Evolutionary conservation across 139 green algal genomes (phyloP).

Genomic region (Desmodesmus armatus): DNA sequence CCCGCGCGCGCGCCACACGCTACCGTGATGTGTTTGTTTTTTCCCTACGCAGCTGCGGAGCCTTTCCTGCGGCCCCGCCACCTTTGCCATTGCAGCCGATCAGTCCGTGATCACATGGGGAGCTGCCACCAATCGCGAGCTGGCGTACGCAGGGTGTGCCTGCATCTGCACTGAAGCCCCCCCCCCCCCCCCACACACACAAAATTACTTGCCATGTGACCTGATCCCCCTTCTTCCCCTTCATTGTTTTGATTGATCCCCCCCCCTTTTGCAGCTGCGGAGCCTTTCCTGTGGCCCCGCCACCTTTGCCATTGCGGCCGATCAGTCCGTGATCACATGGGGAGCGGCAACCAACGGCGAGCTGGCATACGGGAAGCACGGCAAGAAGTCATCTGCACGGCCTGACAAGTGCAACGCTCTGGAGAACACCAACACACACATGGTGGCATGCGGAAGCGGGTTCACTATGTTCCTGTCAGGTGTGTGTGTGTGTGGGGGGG

Average conservation of each 20-base stretch:
- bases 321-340: conserved; percentile 88
- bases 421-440: conserved; percentile 61
- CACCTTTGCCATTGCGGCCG: conserved; percentile 84
- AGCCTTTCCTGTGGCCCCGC: conserved; percentile 82
- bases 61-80: conserved; percentile 84
- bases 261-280: conserved; percentile 54
- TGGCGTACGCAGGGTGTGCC: conserved; percentile 86
- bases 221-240: neutral
- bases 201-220: no score
- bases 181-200: no score
- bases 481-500: no score
- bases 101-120: conserved; percentile 88
- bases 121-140: conserved; percentile 85
- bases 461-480: conserved; percentile 88
- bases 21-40: no score
- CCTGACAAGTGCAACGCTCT: conserved; percentile 83
- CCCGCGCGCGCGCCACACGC: no score
- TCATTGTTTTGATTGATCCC: neutral
- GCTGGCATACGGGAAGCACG: conserved; percentile 88
- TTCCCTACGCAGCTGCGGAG: conserved; percentile 66
- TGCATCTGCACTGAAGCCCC: no score
- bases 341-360: conserved; percentile 86
- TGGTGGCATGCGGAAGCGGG: conserved; percentile 83
- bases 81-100: conserved; percentile 86
- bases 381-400: conserved; percentile 92